Conservation (phyloP, 345 rosid genomes). For the Ceriops tagal region DNA sequence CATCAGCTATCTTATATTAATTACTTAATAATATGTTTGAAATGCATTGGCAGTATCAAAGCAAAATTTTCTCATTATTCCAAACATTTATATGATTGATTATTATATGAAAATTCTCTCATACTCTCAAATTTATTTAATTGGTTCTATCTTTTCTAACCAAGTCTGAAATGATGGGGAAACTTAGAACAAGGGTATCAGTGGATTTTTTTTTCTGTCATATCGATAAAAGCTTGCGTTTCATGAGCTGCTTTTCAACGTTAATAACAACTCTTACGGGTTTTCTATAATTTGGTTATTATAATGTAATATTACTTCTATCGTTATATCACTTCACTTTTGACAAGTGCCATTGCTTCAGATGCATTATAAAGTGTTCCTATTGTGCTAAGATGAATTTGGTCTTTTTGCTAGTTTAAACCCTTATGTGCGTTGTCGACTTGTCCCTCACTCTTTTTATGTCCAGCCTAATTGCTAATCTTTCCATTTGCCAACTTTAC, state of each 20-base stretch:
- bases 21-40: background rate
- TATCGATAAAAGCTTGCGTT: background rate
- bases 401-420: no score
- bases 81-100: no score
- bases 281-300: background rate
- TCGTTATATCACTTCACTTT: background rate
- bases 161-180: background rate
- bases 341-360: background rate
- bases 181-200: background rate
- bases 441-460: background rate
- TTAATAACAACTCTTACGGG: background rate
- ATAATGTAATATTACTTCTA: background rate
- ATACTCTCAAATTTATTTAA: background rate
- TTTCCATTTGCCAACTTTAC: no score
- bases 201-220: background rate
- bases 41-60: background rate
- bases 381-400: no score
- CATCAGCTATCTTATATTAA: slow-evolving; percentile 5
- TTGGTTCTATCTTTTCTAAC: background rate
- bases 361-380: no score
- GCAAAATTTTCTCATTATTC: no score
- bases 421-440: background rate
- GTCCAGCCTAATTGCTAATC: background rate
- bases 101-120: background rate
- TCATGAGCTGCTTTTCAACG: background rate